Conservation (phyloP, 129 eudicot species). For the Saposhnikovia divaricata region DNA sequence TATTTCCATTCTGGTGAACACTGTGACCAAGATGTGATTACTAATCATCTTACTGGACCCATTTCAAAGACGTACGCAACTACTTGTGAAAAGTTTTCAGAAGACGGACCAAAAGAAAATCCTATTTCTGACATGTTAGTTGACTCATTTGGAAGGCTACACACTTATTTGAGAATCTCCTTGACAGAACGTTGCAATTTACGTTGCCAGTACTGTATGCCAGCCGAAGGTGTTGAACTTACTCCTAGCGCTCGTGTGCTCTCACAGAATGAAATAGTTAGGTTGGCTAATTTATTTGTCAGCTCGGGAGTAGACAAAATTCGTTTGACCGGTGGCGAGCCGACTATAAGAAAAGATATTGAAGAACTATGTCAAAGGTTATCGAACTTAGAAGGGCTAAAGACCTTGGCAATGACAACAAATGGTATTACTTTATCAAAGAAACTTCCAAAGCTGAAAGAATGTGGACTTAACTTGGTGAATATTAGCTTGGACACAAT, state of each 20-base stretch:
- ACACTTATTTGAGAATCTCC: conserved; percentile 88
- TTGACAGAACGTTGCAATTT: conserved; percentile 95
- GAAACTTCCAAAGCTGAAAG: conserved; percentile 75
- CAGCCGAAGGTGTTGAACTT: conserved; percentile 92
- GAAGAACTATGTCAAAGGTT: conserved; percentile 73
- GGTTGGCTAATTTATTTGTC: conserved; percentile 76
- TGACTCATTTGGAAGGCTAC: conserved; percentile 90
- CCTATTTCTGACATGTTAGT: conserved; percentile 61
- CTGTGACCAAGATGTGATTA: conserved; percentile 24
- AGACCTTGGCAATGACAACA: conserved; percentile 89
- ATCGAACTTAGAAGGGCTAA: conserved; percentile 64
- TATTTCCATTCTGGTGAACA: conserved; percentile 17
- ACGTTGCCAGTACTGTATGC: conserved; percentile 98
- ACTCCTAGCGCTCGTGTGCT: conserved; percentile 60
- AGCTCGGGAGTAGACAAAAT: conserved; percentile 83
- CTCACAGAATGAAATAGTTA: conserved; percentile 66
- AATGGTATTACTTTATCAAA: conserved; percentile 67
- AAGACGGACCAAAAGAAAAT: conserved; percentile 37
- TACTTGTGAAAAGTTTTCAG: conserved; percentile 42
- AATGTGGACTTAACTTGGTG: conserved; percentile 66
- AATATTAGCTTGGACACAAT: conserved; percentile 91
- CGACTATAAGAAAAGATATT: conserved; percentile 75
- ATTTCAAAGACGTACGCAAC: conserved; percentile 41
- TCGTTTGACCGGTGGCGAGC: conserved; percentile 98
- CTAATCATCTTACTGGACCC: conserved; percentile 21